These are phyloP conservation scores for Borovskyia barvae DNA, from an alignment of 208 protist species.

Conservation along the genomic window DNA sequence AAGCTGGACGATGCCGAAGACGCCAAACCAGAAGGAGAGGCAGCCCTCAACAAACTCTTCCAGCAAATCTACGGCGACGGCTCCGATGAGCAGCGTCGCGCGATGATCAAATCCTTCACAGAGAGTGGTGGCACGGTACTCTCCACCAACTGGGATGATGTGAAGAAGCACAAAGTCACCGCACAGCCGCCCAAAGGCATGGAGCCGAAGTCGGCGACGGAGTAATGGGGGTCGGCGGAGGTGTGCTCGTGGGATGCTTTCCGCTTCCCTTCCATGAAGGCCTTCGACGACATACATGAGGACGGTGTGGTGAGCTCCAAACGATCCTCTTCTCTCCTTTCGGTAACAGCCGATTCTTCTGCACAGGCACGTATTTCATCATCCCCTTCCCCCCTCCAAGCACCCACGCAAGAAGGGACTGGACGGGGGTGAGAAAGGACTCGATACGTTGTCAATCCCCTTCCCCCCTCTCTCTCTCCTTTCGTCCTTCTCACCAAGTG, in stretches of 20 bases:
- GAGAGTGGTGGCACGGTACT: constrained; percentile 95
- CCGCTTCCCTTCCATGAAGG: too few relatives aligned
- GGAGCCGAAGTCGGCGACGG: constrained; percentile 69
- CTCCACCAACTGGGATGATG: constrained; percentile 96
- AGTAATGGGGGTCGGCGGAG: constrained; percentile 15
- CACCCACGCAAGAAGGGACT: too few relatives aligned
- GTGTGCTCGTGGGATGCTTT: neutral
- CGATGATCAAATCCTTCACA: constrained; percentile 96
- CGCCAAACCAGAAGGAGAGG: constrained; percentile 87
- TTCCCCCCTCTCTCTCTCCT: too few relatives aligned
- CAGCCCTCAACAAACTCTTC: constrained; percentile 91
- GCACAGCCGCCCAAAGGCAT: constrained; percentile 86
- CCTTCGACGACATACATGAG: too few relatives aligned
- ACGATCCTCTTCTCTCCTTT: too few relatives aligned
- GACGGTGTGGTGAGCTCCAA: too few relatives aligned
- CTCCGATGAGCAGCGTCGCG: constrained; percentile 84
- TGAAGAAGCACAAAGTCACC: constrained; percentile 83
- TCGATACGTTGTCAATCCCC: too few relatives aligned
- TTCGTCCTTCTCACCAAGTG: too few relatives aligned
- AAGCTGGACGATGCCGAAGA: constrained; percentile 83
- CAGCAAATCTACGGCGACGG: constrained; percentile 93
- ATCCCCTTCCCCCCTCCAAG: too few relatives aligned
- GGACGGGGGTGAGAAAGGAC: too few relatives aligned
- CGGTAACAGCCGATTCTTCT: too few relatives aligned
- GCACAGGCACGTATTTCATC: too few relatives aligned